These are phyloP conservation scores for Citrullus colocynthis DNA, from an alignment of 306 rosid species.

Conservation along the genomic window DNA sequence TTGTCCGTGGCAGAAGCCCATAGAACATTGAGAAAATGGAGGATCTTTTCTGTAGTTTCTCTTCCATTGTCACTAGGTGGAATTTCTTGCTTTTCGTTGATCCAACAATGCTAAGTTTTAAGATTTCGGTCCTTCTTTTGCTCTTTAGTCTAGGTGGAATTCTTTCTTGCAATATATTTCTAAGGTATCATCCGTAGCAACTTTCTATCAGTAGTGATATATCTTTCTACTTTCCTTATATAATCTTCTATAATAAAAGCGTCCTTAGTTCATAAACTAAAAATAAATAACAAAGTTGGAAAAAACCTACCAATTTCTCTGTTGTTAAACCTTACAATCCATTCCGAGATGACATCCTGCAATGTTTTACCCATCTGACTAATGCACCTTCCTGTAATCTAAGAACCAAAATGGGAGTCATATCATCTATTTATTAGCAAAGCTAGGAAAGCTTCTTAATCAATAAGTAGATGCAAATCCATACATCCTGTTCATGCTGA, in stretches of 20 bases:
- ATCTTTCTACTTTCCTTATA: neutral
- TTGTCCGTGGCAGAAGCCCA: neutral
- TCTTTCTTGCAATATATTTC: neutral
- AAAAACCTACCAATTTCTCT: constrained; percentile 45
- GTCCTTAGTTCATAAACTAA: neutral
- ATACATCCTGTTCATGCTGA: constrained; percentile 60
- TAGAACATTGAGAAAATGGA: neutral
- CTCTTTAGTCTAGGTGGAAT: neutral
- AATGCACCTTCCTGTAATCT: constrained; percentile 74
- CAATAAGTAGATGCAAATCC: neutral
- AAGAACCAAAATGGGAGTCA: constrained; percentile 8
- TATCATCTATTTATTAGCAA: constrained; percentile 4
- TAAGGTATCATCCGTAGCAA: neutral
- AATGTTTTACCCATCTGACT: constrained; percentile 72
- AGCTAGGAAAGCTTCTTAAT: neutral
- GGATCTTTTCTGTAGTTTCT: neutral
- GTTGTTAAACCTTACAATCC: constrained; percentile 51
- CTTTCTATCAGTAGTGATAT: neutral
- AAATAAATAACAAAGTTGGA: neutral
- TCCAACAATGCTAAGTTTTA: neutral
- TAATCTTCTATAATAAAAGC: neutral
- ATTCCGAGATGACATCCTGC: constrained; percentile 65
- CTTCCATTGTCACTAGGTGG: neutral
- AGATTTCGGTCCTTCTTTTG: neutral
- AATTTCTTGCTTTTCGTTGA: neutral